These are phyloP conservation scores for Suhomyces anneliseae DNA, from an alignment of 1,139 yeast species.

Conservation along the genomic window DNA sequence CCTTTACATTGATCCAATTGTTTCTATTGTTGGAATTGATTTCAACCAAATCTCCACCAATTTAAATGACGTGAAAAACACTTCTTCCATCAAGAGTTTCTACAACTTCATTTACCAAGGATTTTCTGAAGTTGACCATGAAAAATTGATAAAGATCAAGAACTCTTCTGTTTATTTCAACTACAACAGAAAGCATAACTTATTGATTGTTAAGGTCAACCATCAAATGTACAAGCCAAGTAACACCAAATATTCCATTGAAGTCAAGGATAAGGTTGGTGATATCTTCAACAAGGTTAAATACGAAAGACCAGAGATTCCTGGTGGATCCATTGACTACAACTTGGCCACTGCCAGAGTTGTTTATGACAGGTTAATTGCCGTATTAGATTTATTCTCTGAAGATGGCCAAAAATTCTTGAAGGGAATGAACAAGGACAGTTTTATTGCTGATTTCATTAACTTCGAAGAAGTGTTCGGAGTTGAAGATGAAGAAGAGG, in stretches of 20 bases:
- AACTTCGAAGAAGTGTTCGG: slow-evolving; percentile 23
- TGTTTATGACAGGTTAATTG: slow-evolving; percentile 28
- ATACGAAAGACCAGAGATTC: slow-evolving; percentile 15
- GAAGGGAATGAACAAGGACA: slow-evolving; percentile 26
- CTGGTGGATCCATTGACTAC: slow-evolving; percentile 19
- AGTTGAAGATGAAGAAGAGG: slow-evolving; percentile 7
- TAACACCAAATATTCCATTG: slow-evolving; percentile 16
- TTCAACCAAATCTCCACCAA: slow-evolving; percentile 37
- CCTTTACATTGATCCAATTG: slow-evolving; percentile 42
- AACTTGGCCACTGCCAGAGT: slow-evolving; percentile 27
- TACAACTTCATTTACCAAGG: slow-evolving; percentile 15
- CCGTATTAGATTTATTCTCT: slow-evolving; percentile 18
- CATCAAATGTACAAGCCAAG: slow-evolving; percentile 20
- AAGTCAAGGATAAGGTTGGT: slow-evolving; percentile 14
- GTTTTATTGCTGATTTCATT: slow-evolving; percentile 33
- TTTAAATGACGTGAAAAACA: slow-evolving; percentile 25
- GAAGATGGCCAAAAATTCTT: slow-evolving; percentile 24
- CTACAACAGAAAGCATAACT: slow-evolving; percentile 26
- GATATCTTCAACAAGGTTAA: slow-evolving; percentile 20
- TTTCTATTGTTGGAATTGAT: slow-evolving; percentile 35
- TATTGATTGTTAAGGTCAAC: slow-evolving; percentile 30
- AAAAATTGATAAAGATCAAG: slow-evolving; percentile 18
- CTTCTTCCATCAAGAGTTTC: slow-evolving; percentile 29
- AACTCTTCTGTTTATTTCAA: slow-evolving; percentile 29
- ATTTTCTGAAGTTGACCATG: slow-evolving; percentile 7